phyloP scores from a whole-genome alignment of 1,284 basidiomycete genomes.

The Papiliotrema terrestris region DNA sequence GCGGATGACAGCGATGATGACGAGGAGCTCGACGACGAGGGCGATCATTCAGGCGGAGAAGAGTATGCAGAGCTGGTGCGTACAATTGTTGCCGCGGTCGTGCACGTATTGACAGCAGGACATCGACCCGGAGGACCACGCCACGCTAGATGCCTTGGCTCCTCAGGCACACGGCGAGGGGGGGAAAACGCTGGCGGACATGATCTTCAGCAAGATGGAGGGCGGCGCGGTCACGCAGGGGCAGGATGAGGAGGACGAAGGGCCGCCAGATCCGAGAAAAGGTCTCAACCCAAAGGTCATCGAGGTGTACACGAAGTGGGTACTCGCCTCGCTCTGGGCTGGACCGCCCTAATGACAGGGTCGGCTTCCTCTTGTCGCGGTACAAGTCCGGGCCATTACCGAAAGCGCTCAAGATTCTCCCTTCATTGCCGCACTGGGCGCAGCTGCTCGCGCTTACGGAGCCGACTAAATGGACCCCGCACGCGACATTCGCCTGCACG shows the following conservation, averaged over 20 bases:
- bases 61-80: slow-evolving; percentile 56
- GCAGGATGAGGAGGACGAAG: slow-evolving; percentile 52
- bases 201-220: slow-evolving; percentile 89
- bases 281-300: slow-evolving; percentile 96
- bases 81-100: neutral
- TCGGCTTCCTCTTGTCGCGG: slow-evolving; percentile 78
- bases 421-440: slow-evolving; percentile 93
- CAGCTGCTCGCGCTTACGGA: slow-evolving; percentile 88
- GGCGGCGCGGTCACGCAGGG: slow-evolving; percentile 57
- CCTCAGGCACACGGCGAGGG: slow-evolving; percentile 14
- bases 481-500: slow-evolving; percentile 90
- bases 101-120: slow-evolving; percentile 55
- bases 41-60: slow-evolving; percentile 47
- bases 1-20: slow-evolving; percentile 41
- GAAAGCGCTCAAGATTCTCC: slow-evolving; percentile 97
- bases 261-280: slow-evolving; percentile 72
- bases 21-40: slow-evolving; percentile 43
- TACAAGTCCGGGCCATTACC: slow-evolving; percentile 96
- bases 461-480: slow-evolving; percentile 92
- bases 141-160: slow-evolving; percentile 69
- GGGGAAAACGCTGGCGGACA: slow-evolving; percentile 81
- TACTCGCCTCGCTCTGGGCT: slow-evolving; percentile 3
- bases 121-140: slow-evolving; percentile 82
- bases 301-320: slow-evolving; percentile 89
- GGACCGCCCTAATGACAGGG: slow-evolving; percentile 53